phyloP scores from a whole-genome alignment of 495 filamentous ascomycete genomes.

The Xylaria intraflava region DNA sequence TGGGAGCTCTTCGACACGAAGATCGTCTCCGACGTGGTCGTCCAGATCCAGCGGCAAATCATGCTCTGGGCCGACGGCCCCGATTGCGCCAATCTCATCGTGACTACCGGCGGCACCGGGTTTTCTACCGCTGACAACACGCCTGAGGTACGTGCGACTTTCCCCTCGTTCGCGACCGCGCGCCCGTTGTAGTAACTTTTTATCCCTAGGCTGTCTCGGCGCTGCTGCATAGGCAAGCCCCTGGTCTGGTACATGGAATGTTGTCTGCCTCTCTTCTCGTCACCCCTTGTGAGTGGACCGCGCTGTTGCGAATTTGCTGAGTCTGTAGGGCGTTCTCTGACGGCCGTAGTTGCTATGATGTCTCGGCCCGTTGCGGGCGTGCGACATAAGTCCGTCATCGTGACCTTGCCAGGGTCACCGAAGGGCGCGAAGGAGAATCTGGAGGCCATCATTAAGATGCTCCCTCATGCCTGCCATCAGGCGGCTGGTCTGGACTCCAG shows the following conservation, averaged over 20 bases:
- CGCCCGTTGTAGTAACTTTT: background rate
- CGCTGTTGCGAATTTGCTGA: too few relatives aligned
- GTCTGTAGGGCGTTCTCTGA: background rate
- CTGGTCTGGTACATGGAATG: constrained; percentile 93
- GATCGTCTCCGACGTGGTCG: constrained; percentile 75
- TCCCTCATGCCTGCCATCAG: constrained; percentile 91
- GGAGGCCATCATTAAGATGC: constrained; percentile 76
- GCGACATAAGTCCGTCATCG: constrained; percentile 72
- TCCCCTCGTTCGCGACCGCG: background rate
- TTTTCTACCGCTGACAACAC: constrained; percentile 86
- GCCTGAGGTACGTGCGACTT: constrained; percentile 59
- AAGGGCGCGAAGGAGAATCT: constrained; percentile 97
- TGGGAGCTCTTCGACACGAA: constrained; percentile 63
- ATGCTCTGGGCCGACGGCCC: constrained; percentile 61
- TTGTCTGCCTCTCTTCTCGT: constrained; percentile 73
- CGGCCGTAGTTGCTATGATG: constrained; percentile 82
- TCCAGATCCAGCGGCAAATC: constrained; percentile 67
- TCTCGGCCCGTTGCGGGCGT: constrained; percentile 88
- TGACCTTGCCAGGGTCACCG: constrained; percentile 90
- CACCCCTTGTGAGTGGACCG: constrained; percentile 68
- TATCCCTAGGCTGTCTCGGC: constrained; percentile 62
- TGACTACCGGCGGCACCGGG: constrained; percentile 89
- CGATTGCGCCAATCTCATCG: constrained; percentile 61
- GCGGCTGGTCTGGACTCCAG: constrained; percentile 79
- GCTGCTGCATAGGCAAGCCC: constrained; percentile 78